These are phyloP conservation scores for Penicillium polonicum DNA, from an alignment of 2,329 filamentous ascomycete species.

Conservation along the genomic window DNA sequence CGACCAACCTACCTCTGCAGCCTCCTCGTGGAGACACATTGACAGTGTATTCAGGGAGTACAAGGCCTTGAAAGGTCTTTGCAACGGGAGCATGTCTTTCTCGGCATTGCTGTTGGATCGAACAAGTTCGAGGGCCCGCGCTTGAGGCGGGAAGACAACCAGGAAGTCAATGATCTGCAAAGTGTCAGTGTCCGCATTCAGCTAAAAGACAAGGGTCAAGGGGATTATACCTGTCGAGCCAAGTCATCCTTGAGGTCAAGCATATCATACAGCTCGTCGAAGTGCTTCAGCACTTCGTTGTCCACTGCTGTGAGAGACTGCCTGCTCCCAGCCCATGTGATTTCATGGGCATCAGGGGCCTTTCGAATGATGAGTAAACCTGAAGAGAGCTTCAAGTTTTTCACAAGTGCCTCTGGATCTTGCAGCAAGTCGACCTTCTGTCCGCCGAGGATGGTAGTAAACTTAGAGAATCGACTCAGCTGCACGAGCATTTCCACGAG, in stretches of 20 bases:
- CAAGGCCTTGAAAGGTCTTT: constrained; percentile 69
- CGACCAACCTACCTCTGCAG: constrained; percentile 25
- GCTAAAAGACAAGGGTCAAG: background rate
- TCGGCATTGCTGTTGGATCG: constrained; percentile 55
- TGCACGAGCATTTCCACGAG: constrained; percentile 66
- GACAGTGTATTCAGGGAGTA: constrained; percentile 69
- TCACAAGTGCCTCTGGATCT: constrained; percentile 60
- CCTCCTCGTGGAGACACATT: constrained; percentile 57
- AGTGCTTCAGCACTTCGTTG: constrained; percentile 75
- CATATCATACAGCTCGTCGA: constrained; percentile 78
- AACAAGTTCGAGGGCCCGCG: constrained; percentile 60
- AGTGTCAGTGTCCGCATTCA: constrained; percentile 8
- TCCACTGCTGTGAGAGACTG: constrained; percentile 65
- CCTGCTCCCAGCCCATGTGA: constrained; percentile 36
- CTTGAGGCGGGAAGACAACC: constrained; percentile 66
- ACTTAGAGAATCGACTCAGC: constrained; percentile 72
- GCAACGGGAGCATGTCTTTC: constrained; percentile 64
- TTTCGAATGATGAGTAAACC: constrained; percentile 65
- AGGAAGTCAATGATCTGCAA: constrained; percentile 69
- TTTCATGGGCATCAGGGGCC: constrained; percentile 51
- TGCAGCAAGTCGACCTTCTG: constrained; percentile 62
- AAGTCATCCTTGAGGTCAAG: constrained; percentile 70
- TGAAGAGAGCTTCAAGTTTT: constrained; percentile 65
- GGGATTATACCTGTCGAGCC: constrained; percentile 60
- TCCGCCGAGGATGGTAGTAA: constrained; percentile 70